Evolutionary conservation across 2,329 filamentous ascomycete species (phyloP).

Genomic region (Epichloe gansuensis): DNA sequence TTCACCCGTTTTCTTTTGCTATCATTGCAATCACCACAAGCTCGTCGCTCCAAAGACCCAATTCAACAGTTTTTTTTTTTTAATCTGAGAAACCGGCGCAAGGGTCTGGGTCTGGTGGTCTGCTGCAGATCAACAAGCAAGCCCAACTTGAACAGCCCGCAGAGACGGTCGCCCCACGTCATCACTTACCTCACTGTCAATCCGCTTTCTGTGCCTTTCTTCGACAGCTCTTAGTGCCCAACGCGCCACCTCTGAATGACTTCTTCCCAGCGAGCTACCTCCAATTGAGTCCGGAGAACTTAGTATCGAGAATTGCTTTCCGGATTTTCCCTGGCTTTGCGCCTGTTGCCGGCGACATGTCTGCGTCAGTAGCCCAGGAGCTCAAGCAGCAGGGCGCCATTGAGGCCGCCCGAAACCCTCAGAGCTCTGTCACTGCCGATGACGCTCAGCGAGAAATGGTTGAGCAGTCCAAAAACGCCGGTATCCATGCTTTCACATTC

Average conservation of each 20-base stretch:
- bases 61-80: too few species aligned
- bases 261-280: conserved; percentile 1
- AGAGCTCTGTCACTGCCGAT: conserved; percentile 53
- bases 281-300: conserved; percentile 5
- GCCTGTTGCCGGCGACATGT: conserved; percentile 16
- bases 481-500: conserved; percentile 71
- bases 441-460: conserved; percentile 63
- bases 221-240: not conserved
- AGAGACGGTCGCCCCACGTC: not conserved
- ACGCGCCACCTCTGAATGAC: conserved; percentile 7
- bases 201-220: not conserved
- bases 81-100: too few species aligned
- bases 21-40: too few species aligned
- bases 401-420: conserved; percentile 61
- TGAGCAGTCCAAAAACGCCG: conserved; percentile 64
- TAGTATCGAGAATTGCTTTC: not conserved
- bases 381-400: conserved; percentile 71
- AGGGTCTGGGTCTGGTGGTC: too few species aligned
- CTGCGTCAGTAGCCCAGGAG: conserved; percentile 36
- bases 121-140: too few species aligned
- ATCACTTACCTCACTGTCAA: not conserved
- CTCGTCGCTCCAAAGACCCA: not conserved
- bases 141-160: not conserved
- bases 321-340: not conserved
- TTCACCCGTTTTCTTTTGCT: too few species aligned